These are phyloP conservation scores for Phytophthora uliginosa DNA, from an alignment of 352 stramenopile genomes.

Conservation along the genomic window DNA sequence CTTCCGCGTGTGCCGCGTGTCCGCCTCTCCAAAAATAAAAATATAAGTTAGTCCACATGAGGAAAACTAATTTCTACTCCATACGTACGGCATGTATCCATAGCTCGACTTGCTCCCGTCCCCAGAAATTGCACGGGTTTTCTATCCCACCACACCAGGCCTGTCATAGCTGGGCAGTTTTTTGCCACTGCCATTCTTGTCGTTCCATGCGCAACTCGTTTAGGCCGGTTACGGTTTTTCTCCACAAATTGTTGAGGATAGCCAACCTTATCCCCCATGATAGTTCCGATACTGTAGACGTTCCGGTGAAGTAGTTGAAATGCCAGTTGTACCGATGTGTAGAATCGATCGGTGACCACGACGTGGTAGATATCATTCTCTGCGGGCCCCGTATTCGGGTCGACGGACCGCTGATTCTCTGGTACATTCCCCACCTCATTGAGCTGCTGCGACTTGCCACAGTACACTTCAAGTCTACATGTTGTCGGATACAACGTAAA, in stretches of 20 bases:
- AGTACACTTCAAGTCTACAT: slow-evolving; percentile 23
- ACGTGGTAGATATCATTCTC: slow-evolving; percentile 2
- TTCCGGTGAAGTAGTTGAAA: slow-evolving; percentile 24
- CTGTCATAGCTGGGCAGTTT: slow-evolving; percentile 10
- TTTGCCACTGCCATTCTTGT: slow-evolving; percentile 4
- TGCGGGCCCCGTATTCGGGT: slow-evolving; percentile 15
- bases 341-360: slow-evolving; percentile 26
- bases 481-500: slow-evolving; percentile 1
- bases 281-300: slow-evolving; percentile 24
- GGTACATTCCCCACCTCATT: slow-evolving; percentile 9
- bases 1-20: background rate
- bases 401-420: background rate
- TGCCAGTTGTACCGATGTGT: slow-evolving; percentile 26
- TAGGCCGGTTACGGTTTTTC: slow-evolving; percentile 1
- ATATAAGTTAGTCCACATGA: background rate
- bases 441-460: slow-evolving; percentile 8
- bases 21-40: background rate
- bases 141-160: background rate
- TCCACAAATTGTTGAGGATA: slow-evolving; percentile 2
- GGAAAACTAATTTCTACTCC: no score
- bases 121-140: slow-evolving; percentile 2
- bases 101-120: slow-evolving; percentile 2
- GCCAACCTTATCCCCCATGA: slow-evolving; percentile 1
- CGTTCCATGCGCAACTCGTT: background rate
- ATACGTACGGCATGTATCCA: slow-evolving; percentile 6